phyloP scores from a whole-genome alignment of 306 rosid genomes.

The Abrus pulchellus region DNA sequence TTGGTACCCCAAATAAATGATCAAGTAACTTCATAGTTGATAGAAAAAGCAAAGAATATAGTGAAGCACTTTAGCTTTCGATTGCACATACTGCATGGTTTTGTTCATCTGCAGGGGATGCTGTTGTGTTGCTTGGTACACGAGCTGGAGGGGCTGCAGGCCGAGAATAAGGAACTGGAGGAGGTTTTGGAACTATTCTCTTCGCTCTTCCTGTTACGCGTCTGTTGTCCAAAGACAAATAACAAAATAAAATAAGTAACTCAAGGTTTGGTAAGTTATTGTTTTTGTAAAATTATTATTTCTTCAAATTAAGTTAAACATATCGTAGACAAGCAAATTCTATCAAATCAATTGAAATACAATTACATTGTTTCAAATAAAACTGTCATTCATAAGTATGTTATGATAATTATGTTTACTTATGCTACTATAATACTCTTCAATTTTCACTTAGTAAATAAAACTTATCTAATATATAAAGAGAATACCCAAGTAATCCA shows the following conservation, averaged over 20 bases:
- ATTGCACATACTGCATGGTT: slow-evolving; percentile 60
- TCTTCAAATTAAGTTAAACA: too few relatives aligned
- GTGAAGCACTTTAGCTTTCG: background rate
- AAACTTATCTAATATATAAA: background rate
- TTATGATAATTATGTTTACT: background rate
- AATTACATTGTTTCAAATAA: background rate
- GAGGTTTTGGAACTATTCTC: slow-evolving; percentile 71
- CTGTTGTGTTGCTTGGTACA: slow-evolving; percentile 44
- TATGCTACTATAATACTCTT: background rate
- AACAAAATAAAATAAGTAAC: background rate
- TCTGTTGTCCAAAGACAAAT: slow-evolving; percentile 52
- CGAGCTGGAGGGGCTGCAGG: slow-evolving; percentile 40
- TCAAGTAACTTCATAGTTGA: slow-evolving; percentile 10
- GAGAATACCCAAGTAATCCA: slow-evolving; percentile 70
- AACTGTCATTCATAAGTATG: background rate
- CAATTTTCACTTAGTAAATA: background rate
- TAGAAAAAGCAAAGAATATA: background rate
- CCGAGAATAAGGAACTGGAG: slow-evolving; percentile 65
- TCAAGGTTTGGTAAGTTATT: too few relatives aligned
- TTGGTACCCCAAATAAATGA: slow-evolving; percentile 30
- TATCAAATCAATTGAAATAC: slow-evolving; percentile 15
- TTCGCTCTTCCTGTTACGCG: slow-evolving; percentile 68
- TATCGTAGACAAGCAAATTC: slow-evolving; percentile 8
- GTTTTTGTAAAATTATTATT: too few relatives aligned
- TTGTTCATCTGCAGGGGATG: slow-evolving; percentile 57